These are phyloP conservation scores for Myxozyma vanderwaltii DNA, from an alignment of 805 yeast genomes.

Conservation along the genomic window DNA sequence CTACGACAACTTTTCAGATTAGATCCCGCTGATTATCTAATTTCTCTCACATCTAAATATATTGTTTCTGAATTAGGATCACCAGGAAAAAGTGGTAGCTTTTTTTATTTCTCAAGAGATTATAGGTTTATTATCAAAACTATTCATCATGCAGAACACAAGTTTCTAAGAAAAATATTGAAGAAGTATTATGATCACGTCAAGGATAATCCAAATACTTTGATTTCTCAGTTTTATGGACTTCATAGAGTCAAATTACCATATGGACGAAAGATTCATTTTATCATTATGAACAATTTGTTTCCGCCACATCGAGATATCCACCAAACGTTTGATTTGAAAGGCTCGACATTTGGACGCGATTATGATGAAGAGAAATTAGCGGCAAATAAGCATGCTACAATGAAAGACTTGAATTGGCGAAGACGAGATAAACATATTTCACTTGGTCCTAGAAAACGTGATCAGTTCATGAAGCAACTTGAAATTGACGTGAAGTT, in stretches of 20 bases:
- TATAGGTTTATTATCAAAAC: conserved; percentile 94
- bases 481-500: conserved; percentile 73
- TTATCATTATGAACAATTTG: conserved; percentile 93
- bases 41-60: conserved; percentile 89
- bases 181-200: conserved; percentile 81
- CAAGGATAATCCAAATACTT: conserved; percentile 78
- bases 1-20: conserved; percentile 76
- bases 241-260: conserved; percentile 92
- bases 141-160: conserved; percentile 89
- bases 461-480: conserved; percentile 63
- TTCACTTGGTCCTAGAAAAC: conserved; percentile 74
- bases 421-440: conserved; percentile 64
- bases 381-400: conserved; percentile 39
- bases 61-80: conserved; percentile 89
- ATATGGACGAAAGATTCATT: conserved; percentile 77
- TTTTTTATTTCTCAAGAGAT: conserved; percentile 92
- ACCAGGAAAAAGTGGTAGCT: conserved; percentile 96
- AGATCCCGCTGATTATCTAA: conserved; percentile 93
- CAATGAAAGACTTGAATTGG: conserved; percentile 89
- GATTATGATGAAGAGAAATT: conserved; percentile 36
- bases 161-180: conserved; percentile 71
- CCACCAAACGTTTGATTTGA: conserved; percentile 83
- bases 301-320: conserved; percentile 92
- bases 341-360: conserved; percentile 87
- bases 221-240: conserved; percentile 95